A percentile compares a stretch with the other conserved stretches of the same genome.
phyloP scores from a whole-genome alignment of 2,329 filamentous ascomycete species.

The Chaetomium sp. region DNA sequence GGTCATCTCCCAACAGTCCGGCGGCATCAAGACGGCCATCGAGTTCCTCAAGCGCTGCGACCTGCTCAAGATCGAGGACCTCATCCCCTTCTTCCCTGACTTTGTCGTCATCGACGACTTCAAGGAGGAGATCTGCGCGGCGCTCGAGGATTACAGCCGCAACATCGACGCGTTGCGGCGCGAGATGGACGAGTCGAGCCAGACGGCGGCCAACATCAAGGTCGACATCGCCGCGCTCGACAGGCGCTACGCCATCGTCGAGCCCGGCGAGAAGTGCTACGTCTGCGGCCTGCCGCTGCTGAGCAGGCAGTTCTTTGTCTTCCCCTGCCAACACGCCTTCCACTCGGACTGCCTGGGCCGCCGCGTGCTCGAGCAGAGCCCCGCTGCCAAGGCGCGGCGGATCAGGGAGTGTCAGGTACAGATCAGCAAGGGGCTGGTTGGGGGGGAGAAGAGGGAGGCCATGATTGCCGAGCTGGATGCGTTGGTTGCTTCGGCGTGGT shows the following conservation, averaged over 20 bases:
- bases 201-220: slow-evolving; percentile 88
- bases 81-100: slow-evolving; percentile 98
- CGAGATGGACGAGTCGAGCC: slow-evolving; percentile 94
- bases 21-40: slow-evolving; percentile 89
- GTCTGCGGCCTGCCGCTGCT: slow-evolving; percentile 83
- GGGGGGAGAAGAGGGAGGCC: slow-evolving; percentile 72
- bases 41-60: slow-evolving; percentile 92
- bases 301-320: slow-evolving; percentile 94
- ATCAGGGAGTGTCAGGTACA: slow-evolving; percentile 85
- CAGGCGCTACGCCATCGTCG: slow-evolving; percentile 90
- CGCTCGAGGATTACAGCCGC: slow-evolving; percentile 88
- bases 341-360: slow-evolving; percentile 91
- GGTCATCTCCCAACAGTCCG: slow-evolving; percentile 82
- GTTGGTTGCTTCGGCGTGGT: slow-evolving; percentile 90
- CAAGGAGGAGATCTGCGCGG: slow-evolving; percentile 95
- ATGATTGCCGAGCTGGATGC: slow-evolving; percentile 87
- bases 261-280: slow-evolving; percentile 93
- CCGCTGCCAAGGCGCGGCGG: slow-evolving; percentile 71
- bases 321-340: slow-evolving; percentile 97
- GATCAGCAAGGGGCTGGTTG: slow-evolving; percentile 74
- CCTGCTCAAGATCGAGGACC: slow-evolving; percentile 88
- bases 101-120: slow-evolving; percentile 99
- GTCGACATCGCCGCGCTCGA: slow-evolving; percentile 84
- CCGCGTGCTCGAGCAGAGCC: slow-evolving; percentile 80
- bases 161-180: slow-evolving; percentile 85